Evolutionary conservation across 495 filamentous ascomycete species (phyloP).

Genomic region (Friedmanniomyces simplex): DNA sequence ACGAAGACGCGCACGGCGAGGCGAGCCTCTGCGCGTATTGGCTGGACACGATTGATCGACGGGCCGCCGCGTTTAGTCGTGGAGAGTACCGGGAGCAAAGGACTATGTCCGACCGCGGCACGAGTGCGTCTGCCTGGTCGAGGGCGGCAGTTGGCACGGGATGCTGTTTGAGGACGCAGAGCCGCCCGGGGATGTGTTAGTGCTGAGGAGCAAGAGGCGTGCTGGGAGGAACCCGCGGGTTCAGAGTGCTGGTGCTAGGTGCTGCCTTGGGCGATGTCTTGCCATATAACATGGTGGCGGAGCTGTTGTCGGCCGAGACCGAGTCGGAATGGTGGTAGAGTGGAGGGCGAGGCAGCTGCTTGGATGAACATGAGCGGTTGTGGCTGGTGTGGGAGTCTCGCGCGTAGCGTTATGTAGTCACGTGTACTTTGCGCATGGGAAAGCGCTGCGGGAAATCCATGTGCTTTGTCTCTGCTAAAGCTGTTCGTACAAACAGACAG

Average conservation of each 20-base stretch:
- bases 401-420: too few relatives aligned
- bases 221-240: background rate
- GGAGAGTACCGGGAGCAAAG: background rate
- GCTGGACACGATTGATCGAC: background rate
- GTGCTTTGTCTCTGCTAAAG: too few relatives aligned
- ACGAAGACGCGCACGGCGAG: background rate
- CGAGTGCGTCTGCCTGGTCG: background rate
- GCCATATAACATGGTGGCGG: background rate
- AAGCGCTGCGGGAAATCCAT: too few relatives aligned
- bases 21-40: background rate
- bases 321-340: background rate
- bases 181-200: background rate
- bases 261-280: background rate
- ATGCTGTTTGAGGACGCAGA: background rate
- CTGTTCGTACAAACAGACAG: too few relatives aligned
- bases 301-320: background rate
- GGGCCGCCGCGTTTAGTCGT: background rate
- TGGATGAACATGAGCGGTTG: too few relatives aligned
- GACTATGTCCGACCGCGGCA: background rate
- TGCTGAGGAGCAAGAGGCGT: too few relatives aligned
- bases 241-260: background rate
- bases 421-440: too few relatives aligned
- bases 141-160: background rate
- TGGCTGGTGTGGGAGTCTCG: too few relatives aligned
- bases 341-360: too few relatives aligned